phyloP scores from a whole-genome alignment of 305 asterid species.

The Galium porrigens region DNA sequence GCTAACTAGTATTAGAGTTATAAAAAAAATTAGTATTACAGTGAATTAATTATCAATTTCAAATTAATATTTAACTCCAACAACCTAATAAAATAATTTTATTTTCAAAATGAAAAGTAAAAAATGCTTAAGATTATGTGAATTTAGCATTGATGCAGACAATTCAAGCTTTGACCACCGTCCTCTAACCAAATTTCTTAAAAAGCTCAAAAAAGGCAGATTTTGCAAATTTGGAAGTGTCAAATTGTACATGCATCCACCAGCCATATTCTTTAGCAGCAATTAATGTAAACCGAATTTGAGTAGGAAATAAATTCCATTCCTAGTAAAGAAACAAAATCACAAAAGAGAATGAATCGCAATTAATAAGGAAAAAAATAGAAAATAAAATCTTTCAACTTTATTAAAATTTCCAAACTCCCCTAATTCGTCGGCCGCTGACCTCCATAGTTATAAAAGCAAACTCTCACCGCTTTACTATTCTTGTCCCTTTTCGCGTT shows the following conservation, averaged over 20 bases:
- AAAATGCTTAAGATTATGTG: background rate
- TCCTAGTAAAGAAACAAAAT: background rate
- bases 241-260: background rate
- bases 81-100: too few relatives aligned
- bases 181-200: background rate
- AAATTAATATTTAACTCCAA: too few relatives aligned
- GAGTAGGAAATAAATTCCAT: background rate
- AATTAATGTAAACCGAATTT: background rate
- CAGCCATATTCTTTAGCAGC: background rate
- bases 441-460: background rate
- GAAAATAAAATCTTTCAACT: background rate
- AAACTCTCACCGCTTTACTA: background rate
- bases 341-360: background rate
- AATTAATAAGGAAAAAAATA: background rate
- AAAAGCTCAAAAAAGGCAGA: background rate
- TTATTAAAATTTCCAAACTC: background rate
- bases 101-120: too few relatives aligned
- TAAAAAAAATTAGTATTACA: too few relatives aligned
- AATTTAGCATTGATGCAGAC: background rate
- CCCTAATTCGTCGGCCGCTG: conserved; percentile 3
- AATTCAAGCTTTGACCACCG: background rate
- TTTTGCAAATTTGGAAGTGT: background rate
- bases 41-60: too few relatives aligned
- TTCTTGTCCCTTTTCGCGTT: background rate
- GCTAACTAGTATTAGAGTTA: too few relatives aligned